These are phyloP conservation scores for Globisporangium emineosum DNA, from an alignment of 352 stramenopile genomes.

Conservation along the genomic window DNA sequence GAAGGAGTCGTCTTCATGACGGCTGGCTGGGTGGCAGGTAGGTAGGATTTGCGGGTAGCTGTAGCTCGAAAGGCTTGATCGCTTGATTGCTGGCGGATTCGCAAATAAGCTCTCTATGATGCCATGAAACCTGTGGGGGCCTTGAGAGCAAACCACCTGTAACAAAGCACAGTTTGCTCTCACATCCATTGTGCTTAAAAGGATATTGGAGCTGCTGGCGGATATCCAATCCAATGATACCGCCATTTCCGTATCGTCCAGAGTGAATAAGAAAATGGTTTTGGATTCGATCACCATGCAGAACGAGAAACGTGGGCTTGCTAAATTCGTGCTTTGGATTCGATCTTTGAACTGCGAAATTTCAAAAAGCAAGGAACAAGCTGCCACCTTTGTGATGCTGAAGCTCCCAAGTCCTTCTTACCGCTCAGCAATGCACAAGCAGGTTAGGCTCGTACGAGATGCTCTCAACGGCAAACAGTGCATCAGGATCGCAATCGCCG, in stretches of 20 bases:
- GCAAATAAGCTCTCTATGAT: background rate
- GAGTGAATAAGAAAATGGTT: background rate
- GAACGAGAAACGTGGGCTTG: too few relatives aligned
- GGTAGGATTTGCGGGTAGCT: background rate
- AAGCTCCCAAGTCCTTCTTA: background rate
- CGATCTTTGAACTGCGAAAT: background rate
- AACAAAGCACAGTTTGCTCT: background rate
- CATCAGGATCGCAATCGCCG: constrained; percentile 5
- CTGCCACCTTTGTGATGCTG: background rate
- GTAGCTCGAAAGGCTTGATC: background rate
- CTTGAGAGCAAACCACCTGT: background rate
- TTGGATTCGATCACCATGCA: background rate
- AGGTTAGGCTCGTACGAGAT: constrained; percentile 7
- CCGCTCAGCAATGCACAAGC: background rate
- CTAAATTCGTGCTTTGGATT: background rate
- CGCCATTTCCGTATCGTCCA: too few relatives aligned
- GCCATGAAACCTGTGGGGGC: background rate
- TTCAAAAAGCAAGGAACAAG: too few relatives aligned
- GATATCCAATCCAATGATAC: background rate
- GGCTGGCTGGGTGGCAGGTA: too few relatives aligned
- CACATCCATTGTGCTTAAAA: background rate
- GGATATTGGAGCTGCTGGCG: background rate
- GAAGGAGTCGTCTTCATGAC: background rate
- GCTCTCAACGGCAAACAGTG: constrained; percentile 7
- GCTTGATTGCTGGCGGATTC: background rate